Base-by-base conservation (phyloP, 2,329 filamentous ascomycete species). In the Alternaria sp. region DNA sequence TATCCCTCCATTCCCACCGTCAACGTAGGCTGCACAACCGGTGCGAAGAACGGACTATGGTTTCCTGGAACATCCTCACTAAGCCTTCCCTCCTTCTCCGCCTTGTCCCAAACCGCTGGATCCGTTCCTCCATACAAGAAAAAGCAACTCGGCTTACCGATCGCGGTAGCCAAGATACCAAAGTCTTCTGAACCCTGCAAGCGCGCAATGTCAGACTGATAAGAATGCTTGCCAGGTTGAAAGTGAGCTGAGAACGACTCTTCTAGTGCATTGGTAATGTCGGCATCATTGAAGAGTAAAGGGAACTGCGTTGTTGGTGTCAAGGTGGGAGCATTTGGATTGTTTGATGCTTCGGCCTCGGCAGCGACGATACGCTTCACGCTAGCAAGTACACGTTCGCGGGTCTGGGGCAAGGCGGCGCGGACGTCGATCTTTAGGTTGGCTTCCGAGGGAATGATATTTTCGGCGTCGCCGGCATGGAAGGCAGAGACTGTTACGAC, bases 381-480 rank as follows among this genome's bases (percentile, higher is more conserved):
- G 20, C 80, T 79, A 6, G 73, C 72, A 3, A 87, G 69, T 1
- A 87, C 80, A 53, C 79, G 78, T 5, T 82, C 73, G 8, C 86
- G 81, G 2, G 82, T 85, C 27, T 79, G 75, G 1, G 79, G 69
- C 10, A 79, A 79, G 3, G 82, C 80, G 22, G 83, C 80, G 27
- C 87, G 81, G 5, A 88, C 81, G 67, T 89, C 84, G 40, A 89
- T 72, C 12, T 84, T 84, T 5, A 89, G 77, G 50, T 83, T 79
- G 0, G 86, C 87, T 14, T 80, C 72, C 54, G 85, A 85, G 0
- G 85, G 80, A 54, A 89, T 88, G 57, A 89, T 83, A 66, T 89
- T 89, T 71, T 88, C 86, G 1, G 85, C 82, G 62, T 86, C 82
- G 1, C 87, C 87, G 0, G 85, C 86, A 60, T 87, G 83, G n/a